Conservation (phyloP, 495 filamentous ascomycete species). For the Penicillium diatomitis region DNA sequence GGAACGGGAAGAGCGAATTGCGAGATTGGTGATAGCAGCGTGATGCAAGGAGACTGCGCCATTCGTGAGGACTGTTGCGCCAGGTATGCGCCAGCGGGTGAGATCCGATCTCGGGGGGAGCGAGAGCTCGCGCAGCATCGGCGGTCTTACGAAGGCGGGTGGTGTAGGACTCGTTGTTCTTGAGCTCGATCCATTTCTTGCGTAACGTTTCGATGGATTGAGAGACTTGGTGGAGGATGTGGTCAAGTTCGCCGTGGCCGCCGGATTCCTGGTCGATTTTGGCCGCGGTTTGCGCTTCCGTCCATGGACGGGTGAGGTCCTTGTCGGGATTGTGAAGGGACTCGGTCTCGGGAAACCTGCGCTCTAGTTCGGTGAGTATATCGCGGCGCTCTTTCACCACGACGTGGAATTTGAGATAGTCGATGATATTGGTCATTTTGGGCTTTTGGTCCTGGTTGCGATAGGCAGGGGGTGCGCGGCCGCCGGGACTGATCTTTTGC, state of each 20-base stretch:
- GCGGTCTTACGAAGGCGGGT: conserved; percentile 13
- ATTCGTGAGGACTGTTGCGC: conserved; percentile 30
- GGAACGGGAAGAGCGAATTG: conserved; percentile 43
- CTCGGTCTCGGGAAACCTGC: conserved; percentile 23
- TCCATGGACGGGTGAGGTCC: conserved; percentile 39
- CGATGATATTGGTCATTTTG: conserved; percentile 50
- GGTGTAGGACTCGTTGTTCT: conserved; percentile 2
- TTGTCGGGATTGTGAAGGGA: conserved; percentile 28
- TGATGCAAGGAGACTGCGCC: conserved; percentile 51
- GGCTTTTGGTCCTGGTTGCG: conserved; percentile 29
- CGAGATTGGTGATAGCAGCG: conserved; percentile 42
- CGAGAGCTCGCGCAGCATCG: conserved; percentile 14
- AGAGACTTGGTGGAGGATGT: conserved; percentile 13
- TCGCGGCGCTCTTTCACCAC: conserved; percentile 41
- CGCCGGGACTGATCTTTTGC: conserved; percentile 27
- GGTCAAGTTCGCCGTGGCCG: conserved; percentile 12
- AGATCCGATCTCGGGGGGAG: conserved; percentile 18
- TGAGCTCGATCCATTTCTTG: conserved; percentile 13
- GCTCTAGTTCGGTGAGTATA: conserved; percentile 40
- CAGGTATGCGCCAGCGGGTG: conserved; percentile 37
- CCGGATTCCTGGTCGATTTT: conserved; percentile 13
- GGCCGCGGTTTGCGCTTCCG: conserved; percentile 22
- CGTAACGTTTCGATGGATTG: conserved; percentile 7
- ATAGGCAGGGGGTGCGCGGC: conserved; percentile 26
- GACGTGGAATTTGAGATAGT: conserved; percentile 61